Base-by-base conservation (phyloP, 2,329 filamentous ascomycete species). In the Colletotrichum tabaci region DNA sequence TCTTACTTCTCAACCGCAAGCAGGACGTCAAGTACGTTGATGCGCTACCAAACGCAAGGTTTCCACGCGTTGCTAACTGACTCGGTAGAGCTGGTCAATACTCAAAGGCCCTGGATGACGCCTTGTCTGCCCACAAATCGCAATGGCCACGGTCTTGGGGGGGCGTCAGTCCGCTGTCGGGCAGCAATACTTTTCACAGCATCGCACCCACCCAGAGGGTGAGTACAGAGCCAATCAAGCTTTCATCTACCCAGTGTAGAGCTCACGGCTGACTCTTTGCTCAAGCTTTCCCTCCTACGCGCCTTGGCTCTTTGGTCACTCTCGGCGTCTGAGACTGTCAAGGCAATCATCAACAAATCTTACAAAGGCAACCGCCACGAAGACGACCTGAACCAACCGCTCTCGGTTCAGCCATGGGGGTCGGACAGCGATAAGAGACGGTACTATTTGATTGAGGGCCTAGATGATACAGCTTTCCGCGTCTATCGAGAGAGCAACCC, bases 401-500 rank as follows among this genome's bases (percentile, higher is more conserved):
- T 97, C 46, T 95, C 94, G 1, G 93, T 98, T 56, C 95, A 97
- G 79, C 91, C 94, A 5, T 98, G 95, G 95, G 95, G 95, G 10
- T 89, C 90, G 15, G 95, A 98, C 80, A 94, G 93, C 74, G 92
- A 98, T 77, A 97, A 96, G 85, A 91, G 96, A 67, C 91, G 95
- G 71, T 99, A 98, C 82, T 99, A 93, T 85, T 86, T 99, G 58
- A 90, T 99, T 73, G 96, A 99, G 82, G 96, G 96, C 15, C 90
- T 94, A 75, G 96, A 98, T 77, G 95, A 99, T 81, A 98, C 96
- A 4, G 89, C 93, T 73, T 99, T 99, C 82, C 90, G 96, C 74
- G 89, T 99, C 55, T 99, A 99, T 81, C 90, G 96, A 64, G 96
- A 99, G 82, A 96, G 94, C 82, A 97, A 97, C 77, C 93, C 94